Evolutionary conservation across 1,139 yeast genomes (phyloP), one percentile per base, ranked within the genome.

Genomic region (Candida anutae): DNA sequence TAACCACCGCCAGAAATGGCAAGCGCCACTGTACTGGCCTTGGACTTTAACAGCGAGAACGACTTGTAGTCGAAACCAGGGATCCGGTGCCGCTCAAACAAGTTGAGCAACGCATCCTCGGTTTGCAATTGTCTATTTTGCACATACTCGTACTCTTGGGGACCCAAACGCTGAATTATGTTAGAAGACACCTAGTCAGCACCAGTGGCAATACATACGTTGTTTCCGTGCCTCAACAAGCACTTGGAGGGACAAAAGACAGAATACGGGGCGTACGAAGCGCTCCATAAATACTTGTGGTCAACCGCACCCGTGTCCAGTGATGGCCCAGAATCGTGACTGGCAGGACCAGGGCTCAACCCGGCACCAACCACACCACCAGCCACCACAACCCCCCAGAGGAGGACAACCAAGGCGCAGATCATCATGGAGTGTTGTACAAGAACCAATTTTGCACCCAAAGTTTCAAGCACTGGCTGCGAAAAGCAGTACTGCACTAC

Each of bases 1-100:
- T 74, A 77, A 0, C 87, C 85, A 8, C 90, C 90, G 4, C 90
- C 90, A 4, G 87, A 77, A 16, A 80, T 47, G 0, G 82, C 76
- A 6, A 77, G 36, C 0, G 77, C 80, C 10, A 76, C 57, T 6
- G 46, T 53, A 0, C 64, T 56, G 1, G 67, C 57, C 21, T 48
- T 47, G 3, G 46, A 31, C 17, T 39, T 37, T 1, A 25, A 21
- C 1, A 18, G 5, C 22, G 38, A 29, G 29, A 50, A 55, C 5
- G 31, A 21, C 4, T 48, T 42, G 13, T 50, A 39, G 33, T 64
- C 54, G 29, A 69, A 53, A 2, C 51, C 57, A 9, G 70, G 69
- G 13, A 68, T 58, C 2, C 39, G 37, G 13, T 59, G 50, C 19
- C 60, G 40, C 15, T 42, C 36, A n/a, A 76, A 45, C 20, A 67